These are phyloP conservation scores for Paecilomyces variotii DNA, from an alignment of 2,329 filamentous ascomycete genomes.

Conservation along the genomic window DNA sequence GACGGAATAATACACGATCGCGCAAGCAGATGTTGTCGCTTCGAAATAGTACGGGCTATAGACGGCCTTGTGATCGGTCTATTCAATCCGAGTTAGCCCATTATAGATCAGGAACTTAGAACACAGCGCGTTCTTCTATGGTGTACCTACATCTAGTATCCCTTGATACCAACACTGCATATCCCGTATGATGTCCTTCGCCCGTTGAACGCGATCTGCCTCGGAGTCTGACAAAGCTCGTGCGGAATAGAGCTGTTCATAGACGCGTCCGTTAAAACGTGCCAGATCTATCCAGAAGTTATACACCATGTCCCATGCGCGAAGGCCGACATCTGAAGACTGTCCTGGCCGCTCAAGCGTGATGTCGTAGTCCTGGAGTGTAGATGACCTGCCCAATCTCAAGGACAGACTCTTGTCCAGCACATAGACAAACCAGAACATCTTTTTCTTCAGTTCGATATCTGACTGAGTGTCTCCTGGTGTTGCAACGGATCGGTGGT, in stretches of 20 bases:
- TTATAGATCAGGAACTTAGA: background rate
- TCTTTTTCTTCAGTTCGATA: conserved; percentile 22
- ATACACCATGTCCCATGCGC: conserved; percentile 41
- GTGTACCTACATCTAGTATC: background rate
- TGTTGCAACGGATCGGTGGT: conserved; percentile 40
- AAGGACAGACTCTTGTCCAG: conserved; percentile 53
- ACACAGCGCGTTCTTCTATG: background rate
- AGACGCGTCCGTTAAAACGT: conserved; percentile 51
- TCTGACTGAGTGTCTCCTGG: conserved; percentile 19
- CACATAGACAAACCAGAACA: conserved; percentile 55
- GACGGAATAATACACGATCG: conserved; percentile 28
- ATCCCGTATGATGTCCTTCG: conserved; percentile 6
- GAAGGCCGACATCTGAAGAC: conserved; percentile 6
- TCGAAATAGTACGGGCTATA: conserved; percentile 15
- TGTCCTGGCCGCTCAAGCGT: conserved; percentile 38
- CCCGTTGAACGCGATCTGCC: conserved; percentile 15
- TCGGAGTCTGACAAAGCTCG: conserved; percentile 21
- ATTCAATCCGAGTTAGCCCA: background rate
- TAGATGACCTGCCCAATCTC: conserved; percentile 50
- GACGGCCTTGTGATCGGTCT: conserved; percentile 10
- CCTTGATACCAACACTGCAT: conserved; percentile 9
- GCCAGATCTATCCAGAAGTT: conserved; percentile 49
- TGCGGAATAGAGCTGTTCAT: conserved; percentile 48
- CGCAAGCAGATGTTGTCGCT: conserved; percentile 22
- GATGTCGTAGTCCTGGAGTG: conserved; percentile 54